Base-by-base conservation (phyloP, 2,329 filamentous ascomycete genomes). In the Hymenotorrendiella dingleyae region DNA sequence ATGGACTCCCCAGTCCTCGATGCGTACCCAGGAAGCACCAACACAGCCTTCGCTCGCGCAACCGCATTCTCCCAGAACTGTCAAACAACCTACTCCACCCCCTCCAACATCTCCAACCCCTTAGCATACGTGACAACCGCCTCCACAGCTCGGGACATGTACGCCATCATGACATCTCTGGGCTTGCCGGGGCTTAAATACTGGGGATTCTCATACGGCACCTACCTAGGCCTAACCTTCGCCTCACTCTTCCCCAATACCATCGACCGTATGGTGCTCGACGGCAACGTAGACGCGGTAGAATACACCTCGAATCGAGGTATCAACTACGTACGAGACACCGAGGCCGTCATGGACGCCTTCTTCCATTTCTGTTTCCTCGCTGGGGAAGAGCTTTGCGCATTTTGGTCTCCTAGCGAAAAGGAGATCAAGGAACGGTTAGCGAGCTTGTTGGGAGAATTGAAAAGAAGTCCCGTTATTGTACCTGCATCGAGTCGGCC, bases 201-300 rank as follows among this genome's bases (percentile, higher is more conserved):
- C 49, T 67, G 70, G 60, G 71, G 73, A 0, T 67, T 74, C 40
- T 73, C 69, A 5, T 76, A 76, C 45, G 68, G 68, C 4, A 69
- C 66, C 0, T 57, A 66, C 6, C 56, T 71, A 4, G 68, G 67
- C 1, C 64, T 63, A n/a, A 67, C 63, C 0, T 70, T 71, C 45
- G 67, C 68, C 7, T 62, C 63, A 4, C 60, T 70, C 56, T 69
- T 62, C 42, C 68, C 68, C 0, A 60, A 61, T 1, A 57, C 57
- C 17, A 56, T 73, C 7, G 67, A 62, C 0, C 62, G 68, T 11
- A 54, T 73, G 36, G 55, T 70, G 2, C 37, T 36, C 16, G 53
- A 55, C 40, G 51, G 50, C 6, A 53, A 53, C 35, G 53, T 55
- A 6, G 56, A 59, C 35, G 42, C 47, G 10, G 40, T 45, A 5